These are phyloP conservation scores for Xylaria digitata DNA, from an alignment of 2,329 filamentous ascomycete genomes.

Conservation along the genomic window DNA sequence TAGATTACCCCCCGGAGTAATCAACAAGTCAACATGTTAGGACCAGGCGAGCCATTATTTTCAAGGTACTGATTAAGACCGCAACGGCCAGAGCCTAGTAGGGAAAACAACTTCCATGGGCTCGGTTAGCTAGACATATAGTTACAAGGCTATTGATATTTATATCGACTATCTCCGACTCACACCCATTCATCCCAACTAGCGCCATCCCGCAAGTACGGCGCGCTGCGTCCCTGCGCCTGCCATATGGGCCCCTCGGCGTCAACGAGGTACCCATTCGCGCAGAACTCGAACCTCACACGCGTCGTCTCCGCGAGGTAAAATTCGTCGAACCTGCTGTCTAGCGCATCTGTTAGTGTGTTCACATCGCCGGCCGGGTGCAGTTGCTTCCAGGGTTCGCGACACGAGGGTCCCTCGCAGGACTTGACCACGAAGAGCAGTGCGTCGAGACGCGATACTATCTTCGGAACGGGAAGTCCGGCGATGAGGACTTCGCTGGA, in stretches of 20 bases:
- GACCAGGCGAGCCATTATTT: too few relatives aligned
- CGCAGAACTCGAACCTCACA: conserved; percentile 60
- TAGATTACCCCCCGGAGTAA: too few relatives aligned
- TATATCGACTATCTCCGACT: not conserved
- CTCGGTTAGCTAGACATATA: too few relatives aligned
- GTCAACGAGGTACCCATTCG: conserved; percentile 42
- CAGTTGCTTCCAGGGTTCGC: conserved; percentile 59
- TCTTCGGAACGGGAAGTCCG: conserved; percentile 43
- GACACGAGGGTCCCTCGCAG: conserved; percentile 57
- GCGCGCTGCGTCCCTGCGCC: conserved; percentile 7
- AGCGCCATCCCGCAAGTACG: conserved; percentile 37
- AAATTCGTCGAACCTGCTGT: conserved; percentile 56
- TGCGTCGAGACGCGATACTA: conserved; percentile 58
- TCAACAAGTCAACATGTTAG: too few relatives aligned
- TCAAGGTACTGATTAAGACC: too few relatives aligned
- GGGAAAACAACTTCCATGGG: too few relatives aligned
- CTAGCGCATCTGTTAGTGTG: conserved; percentile 57
- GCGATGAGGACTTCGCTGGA: conserved; percentile 21
- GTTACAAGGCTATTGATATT: not conserved
- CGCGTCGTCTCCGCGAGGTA: conserved; percentile 53
- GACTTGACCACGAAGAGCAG: conserved; percentile 64
- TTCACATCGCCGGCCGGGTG: conserved; percentile 58
- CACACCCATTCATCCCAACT: conserved; percentile 43
- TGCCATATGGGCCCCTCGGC: conserved; percentile 46
- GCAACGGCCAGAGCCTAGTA: too few relatives aligned